phyloP scores from a whole-genome alignment of 805 yeast species.

The Starmerella gropengiesseri region DNA sequence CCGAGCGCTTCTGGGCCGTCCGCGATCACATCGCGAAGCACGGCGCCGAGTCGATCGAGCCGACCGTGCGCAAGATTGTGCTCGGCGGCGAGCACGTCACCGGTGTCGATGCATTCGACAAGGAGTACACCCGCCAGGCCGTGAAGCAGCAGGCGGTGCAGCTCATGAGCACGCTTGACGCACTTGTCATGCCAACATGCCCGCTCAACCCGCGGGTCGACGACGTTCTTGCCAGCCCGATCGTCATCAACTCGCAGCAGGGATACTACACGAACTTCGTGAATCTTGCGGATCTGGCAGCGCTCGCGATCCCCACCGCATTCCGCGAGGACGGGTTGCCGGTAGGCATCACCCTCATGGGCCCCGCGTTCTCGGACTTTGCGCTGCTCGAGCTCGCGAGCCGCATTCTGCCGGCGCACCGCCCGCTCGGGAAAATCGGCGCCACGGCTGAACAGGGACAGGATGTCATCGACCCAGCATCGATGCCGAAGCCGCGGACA shows the following conservation, averaged over 20 bases:
- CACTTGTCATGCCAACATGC: conserved; percentile 81
- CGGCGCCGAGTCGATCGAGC: conserved; percentile 60
- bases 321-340: conserved; percentile 83
- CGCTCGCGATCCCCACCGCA: conserved; percentile 83
- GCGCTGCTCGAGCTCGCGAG: conserved; percentile 79
- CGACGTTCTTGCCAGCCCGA: conserved; percentile 65
- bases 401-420: conserved; percentile 44
- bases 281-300: conserved; percentile 85
- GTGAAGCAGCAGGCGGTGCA: conserved; percentile 55
- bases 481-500: conserved; percentile 29
- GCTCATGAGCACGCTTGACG: conserved; percentile 51
- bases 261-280: conserved; percentile 99
- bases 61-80: conserved; percentile 68
- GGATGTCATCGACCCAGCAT: conserved; percentile 10
- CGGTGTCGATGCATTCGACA: conserved; percentile 76
- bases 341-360: conserved; percentile 77
- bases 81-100: conserved; percentile 63
- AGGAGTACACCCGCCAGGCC: conserved; percentile 76
- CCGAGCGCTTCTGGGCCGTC: conserved; percentile 81
- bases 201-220: conserved; percentile 81
- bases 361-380: conserved; percentile 73
- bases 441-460: conserved; percentile 36
- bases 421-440: conserved; percentile 44
- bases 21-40: conserved; percentile 60
- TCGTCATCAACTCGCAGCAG: conserved; percentile 73